These are phyloP conservation scores for Mycogone perniciosa DNA, from an alignment of 2,329 filamentous ascomycete genomes.

Conservation along the genomic window DNA sequence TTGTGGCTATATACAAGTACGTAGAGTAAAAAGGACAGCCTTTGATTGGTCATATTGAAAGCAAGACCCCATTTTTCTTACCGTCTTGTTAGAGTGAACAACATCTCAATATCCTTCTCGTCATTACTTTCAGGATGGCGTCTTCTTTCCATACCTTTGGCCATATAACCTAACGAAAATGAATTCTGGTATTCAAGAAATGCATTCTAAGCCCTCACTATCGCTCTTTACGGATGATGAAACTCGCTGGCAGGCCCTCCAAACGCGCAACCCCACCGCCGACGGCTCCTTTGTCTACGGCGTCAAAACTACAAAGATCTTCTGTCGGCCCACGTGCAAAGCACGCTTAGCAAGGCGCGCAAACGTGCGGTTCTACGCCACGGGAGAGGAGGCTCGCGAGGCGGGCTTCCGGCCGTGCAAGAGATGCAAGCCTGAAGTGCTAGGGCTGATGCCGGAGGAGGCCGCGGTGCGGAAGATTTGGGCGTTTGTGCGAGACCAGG, in stretches of 20 bases:
- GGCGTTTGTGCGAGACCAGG: conserved; percentile 23
- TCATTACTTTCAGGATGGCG: neutral
- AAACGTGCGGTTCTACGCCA: conserved; percentile 52
- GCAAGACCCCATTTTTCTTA: conserved; percentile 22
- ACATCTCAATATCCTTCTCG: neutral
- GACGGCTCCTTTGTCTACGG: conserved; percentile 38
- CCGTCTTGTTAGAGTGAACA: neutral
- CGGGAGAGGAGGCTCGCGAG: conserved; percentile 35
- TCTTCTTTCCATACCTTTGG: neutral
- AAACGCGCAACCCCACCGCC: conserved; percentile 27
- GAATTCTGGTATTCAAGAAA: neutral
- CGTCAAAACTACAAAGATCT: conserved; percentile 42
- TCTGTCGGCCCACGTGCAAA: conserved; percentile 56
- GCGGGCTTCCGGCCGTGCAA: conserved; percentile 52
- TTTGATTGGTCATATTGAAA: conserved; percentile 26
- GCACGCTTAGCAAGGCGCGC: conserved; percentile 54
- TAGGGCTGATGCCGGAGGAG: conserved; percentile 36
- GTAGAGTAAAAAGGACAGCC: too few relatives aligned
- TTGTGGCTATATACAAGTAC: too few relatives aligned
- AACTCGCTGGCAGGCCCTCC: conserved; percentile 32
- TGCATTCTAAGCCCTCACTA: neutral
- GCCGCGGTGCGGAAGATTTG: conserved; percentile 37
- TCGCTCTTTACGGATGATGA: conserved; percentile 24
- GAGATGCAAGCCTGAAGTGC: conserved; percentile 43
- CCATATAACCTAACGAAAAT: neutral